Evolutionary conservation across 495 filamentous ascomycete genomes (phyloP).

Genomic region (Aspergillus bertholletiae): DNA sequence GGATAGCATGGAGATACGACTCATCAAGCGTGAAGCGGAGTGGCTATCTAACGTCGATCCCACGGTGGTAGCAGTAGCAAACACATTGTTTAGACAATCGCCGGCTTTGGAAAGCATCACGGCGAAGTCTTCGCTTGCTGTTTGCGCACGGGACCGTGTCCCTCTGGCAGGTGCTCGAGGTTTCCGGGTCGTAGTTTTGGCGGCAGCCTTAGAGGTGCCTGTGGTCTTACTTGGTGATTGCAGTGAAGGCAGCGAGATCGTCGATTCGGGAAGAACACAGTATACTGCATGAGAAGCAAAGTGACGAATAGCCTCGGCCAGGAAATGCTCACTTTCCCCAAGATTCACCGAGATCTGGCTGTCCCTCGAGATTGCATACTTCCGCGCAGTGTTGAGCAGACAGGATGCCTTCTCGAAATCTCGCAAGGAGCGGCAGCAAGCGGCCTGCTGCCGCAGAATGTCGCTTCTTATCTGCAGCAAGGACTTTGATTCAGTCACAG

Average conservation of each 20-base stretch:
- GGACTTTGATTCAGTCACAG: constrained; percentile 50
- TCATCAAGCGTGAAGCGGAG: constrained; percentile 41
- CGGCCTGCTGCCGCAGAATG: constrained; percentile 63
- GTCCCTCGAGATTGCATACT: constrained; percentile 32
- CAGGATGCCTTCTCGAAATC: constrained; percentile 38
- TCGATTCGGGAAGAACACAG: constrained; percentile 87
- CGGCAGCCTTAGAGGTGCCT: constrained; percentile 8
- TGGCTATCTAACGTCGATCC: constrained; percentile 46
- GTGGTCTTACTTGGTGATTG: constrained; percentile 23
- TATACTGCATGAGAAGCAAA: constrained; percentile 80
- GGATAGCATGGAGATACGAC: constrained; percentile 44
- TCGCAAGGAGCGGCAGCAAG: constrained; percentile 34
- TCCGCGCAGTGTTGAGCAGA: constrained; percentile 30
- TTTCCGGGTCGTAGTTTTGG: constrained; percentile 21
- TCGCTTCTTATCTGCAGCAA: constrained; percentile 56
- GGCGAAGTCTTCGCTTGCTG: constrained; percentile 36
- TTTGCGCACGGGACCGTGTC: constrained; percentile 28
- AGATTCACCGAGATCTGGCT: constrained; percentile 41
- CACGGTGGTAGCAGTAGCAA: constrained; percentile 35
- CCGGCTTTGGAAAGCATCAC: constrained; percentile 41
- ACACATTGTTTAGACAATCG: constrained; percentile 34
- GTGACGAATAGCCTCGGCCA: constrained; percentile 56
- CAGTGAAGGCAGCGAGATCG: constrained; percentile 75
- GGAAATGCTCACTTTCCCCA: constrained; percentile 46
- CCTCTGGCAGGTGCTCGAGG: constrained; percentile 26